Base-by-base conservation (phyloP, 1,284 basidiomycete genomes). In the Pseudozyma hubeiensis region DNA sequence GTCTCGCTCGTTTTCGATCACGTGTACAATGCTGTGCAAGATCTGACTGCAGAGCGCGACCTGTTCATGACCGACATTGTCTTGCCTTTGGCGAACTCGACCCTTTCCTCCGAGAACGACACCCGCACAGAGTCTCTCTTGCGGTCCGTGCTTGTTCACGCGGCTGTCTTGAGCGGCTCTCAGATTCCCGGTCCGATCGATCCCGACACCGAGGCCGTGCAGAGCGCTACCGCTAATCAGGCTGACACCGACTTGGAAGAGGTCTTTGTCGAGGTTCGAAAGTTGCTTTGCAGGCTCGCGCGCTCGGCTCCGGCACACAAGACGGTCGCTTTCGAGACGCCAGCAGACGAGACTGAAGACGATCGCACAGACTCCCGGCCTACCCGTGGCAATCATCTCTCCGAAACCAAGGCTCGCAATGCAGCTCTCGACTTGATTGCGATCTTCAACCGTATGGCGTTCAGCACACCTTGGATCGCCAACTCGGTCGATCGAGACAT, bases 381-480 rank as follows among this genome's bases (percentile, higher is more conserved):
- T 44, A 48, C 43, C 19, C 58, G 51, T 9, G 33, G 37, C 29
- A 29, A 14, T 30, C 40, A 52, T 29, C 37, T 52, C 34, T 56
- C 24, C n/a, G 71, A 74, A 53, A 37, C 24, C 30, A 75, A 71
- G 43, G 73, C 73, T 17, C 60, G 67, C 53, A 71, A 71, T 30
- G 73, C 79, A n/a, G 75, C 75, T 1, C 65, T 77, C 19, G 81
- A 82, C 62, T 53, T 83, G 49, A 79, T 82, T 41, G 63, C 72
- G 46, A 68, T 83, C 58, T 84, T 84, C 60, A 75, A 83, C 39
- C 78, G 73, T 35, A 70, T 84, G 64, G 79, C 82, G 4, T 84
- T 84, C 70, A 76, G 68, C 30, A 74, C 77, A 24, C 77, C 81
- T 3, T 81, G 79, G 78, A 67, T 72, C 48, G 60, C 75, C 40